phyloP scores from a whole-genome alignment of 371 early-diverging fungal species.

The Rhizopus stolonifer region DNA sequence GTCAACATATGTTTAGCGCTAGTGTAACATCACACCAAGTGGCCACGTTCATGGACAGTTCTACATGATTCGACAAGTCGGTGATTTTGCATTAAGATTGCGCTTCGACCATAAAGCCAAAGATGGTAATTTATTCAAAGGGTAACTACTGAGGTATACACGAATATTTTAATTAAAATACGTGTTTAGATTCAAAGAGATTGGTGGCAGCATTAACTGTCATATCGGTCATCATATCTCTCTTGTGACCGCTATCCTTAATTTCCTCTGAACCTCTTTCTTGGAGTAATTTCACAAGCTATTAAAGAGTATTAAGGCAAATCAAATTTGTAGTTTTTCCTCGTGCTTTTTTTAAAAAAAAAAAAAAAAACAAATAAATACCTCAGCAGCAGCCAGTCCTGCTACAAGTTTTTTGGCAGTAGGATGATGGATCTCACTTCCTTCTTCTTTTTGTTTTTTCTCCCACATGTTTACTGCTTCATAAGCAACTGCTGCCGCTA shows the following conservation, averaged over 20 bases:
- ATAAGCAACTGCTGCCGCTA: constrained; percentile 56
- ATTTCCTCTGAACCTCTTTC: constrained; percentile 27
- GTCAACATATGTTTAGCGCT: background rate
- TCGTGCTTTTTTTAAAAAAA: too few species aligned
- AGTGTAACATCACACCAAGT: constrained; percentile 2
- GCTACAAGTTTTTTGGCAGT: constrained; percentile 50
- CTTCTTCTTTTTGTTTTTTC: constrained; percentile 29
- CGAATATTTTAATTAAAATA: constrained; percentile 14
- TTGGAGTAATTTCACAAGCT: constrained; percentile 38
- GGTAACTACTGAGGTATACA: background rate
- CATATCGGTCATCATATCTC: constrained; percentile 32
- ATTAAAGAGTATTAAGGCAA: background rate
- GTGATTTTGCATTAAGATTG: constrained; percentile 1
- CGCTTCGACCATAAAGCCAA: background rate
- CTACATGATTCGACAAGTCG: constrained; percentile 1
- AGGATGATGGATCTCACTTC: constrained; percentile 31
- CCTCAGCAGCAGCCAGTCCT: constrained; percentile 44
- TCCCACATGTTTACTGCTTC: constrained; percentile 51
- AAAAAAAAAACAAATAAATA: constrained; percentile 5
- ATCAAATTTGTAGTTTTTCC: too few species aligned
- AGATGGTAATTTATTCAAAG: too few species aligned
- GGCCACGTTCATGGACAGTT: background rate
- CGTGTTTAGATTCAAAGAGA: constrained; percentile 36
- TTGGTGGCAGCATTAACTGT: constrained; percentile 38
- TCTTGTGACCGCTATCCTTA: constrained; percentile 24